phyloP scores from a whole-genome alignment of 2,329 filamentous ascomycete genomes.

The Daldinia sp. region DNA sequence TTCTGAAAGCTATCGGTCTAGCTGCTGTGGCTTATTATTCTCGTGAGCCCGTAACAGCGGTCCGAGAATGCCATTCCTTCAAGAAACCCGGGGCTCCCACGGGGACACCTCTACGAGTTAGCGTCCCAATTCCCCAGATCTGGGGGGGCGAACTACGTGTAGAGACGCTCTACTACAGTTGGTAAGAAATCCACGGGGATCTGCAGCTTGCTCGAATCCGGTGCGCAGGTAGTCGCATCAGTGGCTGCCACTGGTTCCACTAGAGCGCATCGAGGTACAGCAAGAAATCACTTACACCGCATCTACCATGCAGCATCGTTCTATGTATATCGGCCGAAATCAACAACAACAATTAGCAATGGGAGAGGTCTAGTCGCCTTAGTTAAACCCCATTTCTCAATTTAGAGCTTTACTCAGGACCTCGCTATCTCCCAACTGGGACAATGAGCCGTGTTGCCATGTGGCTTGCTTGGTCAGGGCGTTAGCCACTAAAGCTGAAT shows the following conservation, averaged over 20 bases:
- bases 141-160: constrained; percentile 25
- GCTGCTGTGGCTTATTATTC: constrained; percentile 5
- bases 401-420: constrained; percentile 17
- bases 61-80: constrained; percentile 30
- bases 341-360: constrained; percentile 10
- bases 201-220: constrained; percentile 9
- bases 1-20: constrained; percentile 12
- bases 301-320: background rate
- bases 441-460: constrained; percentile 28
- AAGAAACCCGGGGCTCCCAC: constrained; percentile 25
- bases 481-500: constrained; percentile 15
- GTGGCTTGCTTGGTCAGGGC: constrained; percentile 22
- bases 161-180: constrained; percentile 18
- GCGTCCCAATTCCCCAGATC: constrained; percentile 35
- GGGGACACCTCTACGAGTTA: constrained; percentile 13
- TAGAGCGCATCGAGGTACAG: constrained; percentile 7
- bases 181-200: constrained; percentile 25
- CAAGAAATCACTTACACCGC: constrained; percentile 7
- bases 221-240: background rate
- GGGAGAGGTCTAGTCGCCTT: constrained; percentile 8
- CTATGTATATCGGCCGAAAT: constrained; percentile 15
- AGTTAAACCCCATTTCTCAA: constrained; percentile 9
- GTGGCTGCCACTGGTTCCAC: constrained; percentile 5
- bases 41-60: constrained; percentile 28
- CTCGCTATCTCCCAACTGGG: constrained; percentile 32